Evolutionary conservation across 1,284 basidiomycete genomes (phyloP).

Genomic region (Ceratobasidium sp.): DNA sequence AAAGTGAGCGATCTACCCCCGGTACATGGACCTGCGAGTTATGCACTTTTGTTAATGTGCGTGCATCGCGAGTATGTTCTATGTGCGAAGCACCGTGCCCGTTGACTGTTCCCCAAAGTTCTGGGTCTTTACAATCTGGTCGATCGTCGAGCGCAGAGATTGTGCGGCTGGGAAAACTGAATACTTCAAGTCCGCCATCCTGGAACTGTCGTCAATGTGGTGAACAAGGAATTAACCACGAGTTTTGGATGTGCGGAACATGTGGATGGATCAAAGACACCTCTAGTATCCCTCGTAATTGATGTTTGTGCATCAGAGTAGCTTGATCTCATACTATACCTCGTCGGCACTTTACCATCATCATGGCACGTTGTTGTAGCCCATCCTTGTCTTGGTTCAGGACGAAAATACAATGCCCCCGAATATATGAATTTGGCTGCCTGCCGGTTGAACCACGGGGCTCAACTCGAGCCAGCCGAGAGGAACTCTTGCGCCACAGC

Average conservation of each 20-base stretch:
- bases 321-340: slow-evolving; percentile 14
- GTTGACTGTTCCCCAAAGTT: slow-evolving; percentile 34
- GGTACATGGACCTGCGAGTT: slow-evolving; percentile 50
- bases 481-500: slow-evolving; percentile 1
- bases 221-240: slow-evolving; percentile 70
- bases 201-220: slow-evolving; percentile 83
- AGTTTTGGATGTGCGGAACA: slow-evolving; percentile 80
- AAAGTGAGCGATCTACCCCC: background rate
- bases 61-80: slow-evolving; percentile 70
- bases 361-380: too few species aligned
- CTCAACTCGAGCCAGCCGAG: background rate
- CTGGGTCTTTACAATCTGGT: slow-evolving; percentile 12
- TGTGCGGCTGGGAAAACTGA: background rate
- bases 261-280: slow-evolving; percentile 77
- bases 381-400: background rate
- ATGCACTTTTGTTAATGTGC: slow-evolving; percentile 80
- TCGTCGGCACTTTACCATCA: background rate
- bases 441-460: background rate
- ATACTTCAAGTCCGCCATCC: slow-evolving; percentile 57
- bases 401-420: background rate
- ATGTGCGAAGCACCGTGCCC: slow-evolving; percentile 70
- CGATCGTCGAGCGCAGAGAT: background rate
- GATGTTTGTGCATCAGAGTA: slow-evolving; percentile 1
- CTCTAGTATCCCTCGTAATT: slow-evolving; percentile 53
- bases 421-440: slow-evolving; percentile 25